Evolutionary conservation across 768 basidiomycete genomes (phyloP).

Genomic region (Fomitopsis pulvina): DNA sequence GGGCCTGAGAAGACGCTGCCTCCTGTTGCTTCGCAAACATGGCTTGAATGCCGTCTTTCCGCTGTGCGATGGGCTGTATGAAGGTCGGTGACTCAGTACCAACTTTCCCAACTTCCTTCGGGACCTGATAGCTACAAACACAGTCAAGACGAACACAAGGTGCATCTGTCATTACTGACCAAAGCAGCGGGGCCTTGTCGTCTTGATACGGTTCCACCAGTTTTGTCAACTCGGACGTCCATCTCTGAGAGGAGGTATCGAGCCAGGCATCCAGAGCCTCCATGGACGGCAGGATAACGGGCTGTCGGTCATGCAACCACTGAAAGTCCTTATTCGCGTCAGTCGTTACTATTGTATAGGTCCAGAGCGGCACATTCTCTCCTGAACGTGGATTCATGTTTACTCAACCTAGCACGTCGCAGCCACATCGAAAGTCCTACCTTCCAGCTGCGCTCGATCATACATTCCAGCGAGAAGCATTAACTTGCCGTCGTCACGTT

Average conservation of each 20-base stretch:
- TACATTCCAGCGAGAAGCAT: constrained; percentile 89
- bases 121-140: constrained; percentile 69
- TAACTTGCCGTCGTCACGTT: constrained; percentile 51
- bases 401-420: neutral
- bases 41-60: constrained; percentile 83
- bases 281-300: constrained; percentile 64
- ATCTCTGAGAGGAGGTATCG: constrained; percentile 61
- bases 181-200: constrained; percentile 46
- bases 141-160: neutral
- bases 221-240: constrained; percentile 53
- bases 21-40: constrained; percentile 64
- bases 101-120: constrained; percentile 87
- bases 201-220: constrained; percentile 59
- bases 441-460: constrained; percentile 63
- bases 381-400: constrained; percentile 30
- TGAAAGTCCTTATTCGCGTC: constrained; percentile 56
- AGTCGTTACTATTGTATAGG: constrained; percentile 90
- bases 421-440: constrained; percentile 29
- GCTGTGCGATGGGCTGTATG: constrained; percentile 68
- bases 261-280: constrained; percentile 71
- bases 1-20: neutral
- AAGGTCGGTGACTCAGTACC: constrained; percentile 78
- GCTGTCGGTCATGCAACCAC: constrained; percentile 92
- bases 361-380: constrained; percentile 53
- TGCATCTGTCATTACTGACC: constrained; percentile 38